Percentiles rank a stretch among this genome's conserved stretches.
phyloP scores from a whole-genome alignment of 2,329 filamentous ascomycete species.

The Arthrobotrys megalospora region DNA sequence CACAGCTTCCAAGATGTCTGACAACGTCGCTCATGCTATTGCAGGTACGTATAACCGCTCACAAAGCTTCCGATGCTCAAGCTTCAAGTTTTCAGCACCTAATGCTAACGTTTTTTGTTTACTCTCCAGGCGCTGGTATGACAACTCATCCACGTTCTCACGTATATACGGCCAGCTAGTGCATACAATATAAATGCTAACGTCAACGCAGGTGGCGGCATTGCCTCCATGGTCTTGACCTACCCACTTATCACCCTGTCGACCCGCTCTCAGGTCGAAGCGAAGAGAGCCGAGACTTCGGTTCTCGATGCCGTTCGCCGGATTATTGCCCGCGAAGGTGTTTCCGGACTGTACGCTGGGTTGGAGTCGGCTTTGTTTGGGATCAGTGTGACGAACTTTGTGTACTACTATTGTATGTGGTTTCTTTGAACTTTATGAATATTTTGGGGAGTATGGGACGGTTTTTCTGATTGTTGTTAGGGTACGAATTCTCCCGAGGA shows the following conservation, averaged over 20 bases:
- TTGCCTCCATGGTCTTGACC: slow-evolving; percentile 96
- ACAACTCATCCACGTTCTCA: slow-evolving; percentile 9
- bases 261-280: slow-evolving; percentile 97
- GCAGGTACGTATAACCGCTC: slow-evolving; percentile 72
- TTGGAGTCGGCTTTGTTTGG: slow-evolving; percentile 95
- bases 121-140: slow-evolving; percentile 44
- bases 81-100: neutral
- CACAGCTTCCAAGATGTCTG: slow-evolving; percentile 66
- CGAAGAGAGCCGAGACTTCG: slow-evolving; percentile 87
- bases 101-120: slow-evolving; percentile 13
- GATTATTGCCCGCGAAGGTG: slow-evolving; percentile 92
- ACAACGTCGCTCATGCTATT: slow-evolving; percentile 96
- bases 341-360: slow-evolving; percentile 90
- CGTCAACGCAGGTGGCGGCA: slow-evolving; percentile 81
- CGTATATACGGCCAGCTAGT: neutral
- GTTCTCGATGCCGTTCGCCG: slow-evolving; percentile 85
- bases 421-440: neutral
- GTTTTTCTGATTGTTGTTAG: slow-evolving; percentile 65
- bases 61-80: neutral
- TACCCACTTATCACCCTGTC: slow-evolving; percentile 98
- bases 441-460: neutral
- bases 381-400: slow-evolving; percentile 98
- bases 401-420: slow-evolving; percentile 91
- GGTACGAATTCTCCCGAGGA: slow-evolving; percentile 95
- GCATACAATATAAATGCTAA: slow-evolving; percentile 8